Conservation (phyloP, 1,284 basidiomycete species). For the Trametes versicolor region DNA sequence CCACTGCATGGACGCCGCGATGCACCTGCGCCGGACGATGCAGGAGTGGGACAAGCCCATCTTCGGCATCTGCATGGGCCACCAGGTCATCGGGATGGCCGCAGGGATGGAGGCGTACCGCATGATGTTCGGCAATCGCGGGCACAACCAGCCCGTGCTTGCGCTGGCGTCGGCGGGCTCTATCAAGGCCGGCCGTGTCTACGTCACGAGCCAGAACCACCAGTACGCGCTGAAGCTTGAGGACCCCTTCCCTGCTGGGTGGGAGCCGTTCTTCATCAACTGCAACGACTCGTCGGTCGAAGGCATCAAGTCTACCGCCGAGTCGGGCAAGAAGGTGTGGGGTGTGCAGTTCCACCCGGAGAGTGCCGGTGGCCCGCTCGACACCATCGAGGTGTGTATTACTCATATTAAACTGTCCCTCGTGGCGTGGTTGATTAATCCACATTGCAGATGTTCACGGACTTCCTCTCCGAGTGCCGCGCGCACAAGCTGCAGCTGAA, state of each 20-base stretch:
- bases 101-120: constrained; percentile 96
- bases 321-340: constrained; percentile 91
- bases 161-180: constrained; percentile 91
- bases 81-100: constrained; percentile 97
- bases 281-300: constrained; percentile 98
- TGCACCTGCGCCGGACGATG: constrained; percentile 84
- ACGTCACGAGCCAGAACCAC: constrained; percentile 96
- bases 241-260: constrained; percentile 93
- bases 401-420: neutral
- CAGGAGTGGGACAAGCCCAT: constrained; percentile 92
- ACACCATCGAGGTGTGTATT: constrained; percentile 84
- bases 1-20: constrained; percentile 88
- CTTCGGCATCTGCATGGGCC: constrained; percentile 99
- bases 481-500: constrained; percentile 55
- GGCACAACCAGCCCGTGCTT: constrained; percentile 99
- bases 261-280: constrained; percentile 98
- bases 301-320: constrained; percentile 92
- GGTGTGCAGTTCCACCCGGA: constrained; percentile 98
- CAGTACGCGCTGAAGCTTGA: constrained; percentile 94
- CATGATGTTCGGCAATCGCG: constrained; percentile 98
- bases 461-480: constrained; percentile 86
- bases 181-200: constrained; percentile 95
- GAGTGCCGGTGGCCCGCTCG: constrained; percentile 90
- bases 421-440: constrained; percentile 4
- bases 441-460: constrained; percentile 83